A percentile compares a stretch with the other conserved stretches of the same genome.
These are phyloP conservation scores for Funneliformis caledonium DNA, from an alignment of 371 early-diverging fungal genomes.

Conservation along the genomic window DNA sequence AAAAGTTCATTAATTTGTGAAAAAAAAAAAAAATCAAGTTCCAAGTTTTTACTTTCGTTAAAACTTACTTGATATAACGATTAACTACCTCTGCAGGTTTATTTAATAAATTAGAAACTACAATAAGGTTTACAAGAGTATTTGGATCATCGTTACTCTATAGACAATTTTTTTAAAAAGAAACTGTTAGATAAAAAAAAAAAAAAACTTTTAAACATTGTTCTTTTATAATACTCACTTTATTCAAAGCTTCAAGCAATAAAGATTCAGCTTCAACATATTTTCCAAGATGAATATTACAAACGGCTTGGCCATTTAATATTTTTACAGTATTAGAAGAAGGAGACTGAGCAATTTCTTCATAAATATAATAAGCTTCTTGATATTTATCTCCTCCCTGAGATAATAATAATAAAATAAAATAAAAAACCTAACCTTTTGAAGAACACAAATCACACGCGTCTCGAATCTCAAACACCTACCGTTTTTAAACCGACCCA, in stretches of 20 bases:
- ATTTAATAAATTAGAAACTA: slow-evolving; percentile 65
- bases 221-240: slow-evolving; percentile 52
- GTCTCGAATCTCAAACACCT: slow-evolving; percentile 38
- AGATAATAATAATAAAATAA: background rate
- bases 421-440: background rate
- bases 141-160: slow-evolving; percentile 83
- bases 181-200: background rate
- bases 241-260: slow-evolving; percentile 79
- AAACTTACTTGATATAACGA: slow-evolving; percentile 69
- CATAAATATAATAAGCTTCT: slow-evolving; percentile 91
- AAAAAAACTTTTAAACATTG: background rate
- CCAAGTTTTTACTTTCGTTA: background rate
- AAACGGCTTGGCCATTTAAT: slow-evolving; percentile 83
- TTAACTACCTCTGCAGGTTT: slow-evolving; percentile 73
- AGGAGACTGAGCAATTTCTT: slow-evolving; percentile 85
- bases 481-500: slow-evolving; percentile 81
- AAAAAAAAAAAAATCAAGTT: background rate
- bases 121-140: slow-evolving; percentile 85
- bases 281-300: slow-evolving; percentile 80
- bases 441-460: slow-evolving; percentile 23
- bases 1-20: slow-evolving; percentile 37
- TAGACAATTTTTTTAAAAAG: background rate
- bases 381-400: slow-evolving; percentile 83
- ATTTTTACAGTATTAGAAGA: slow-evolving; percentile 77
- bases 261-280: slow-evolving; percentile 87